Evolutionary conservation across 108 stramenopile species (phyloP), one percentile per base, ranked within the genome.

Genomic region (Mayamaea pseudoterrestris): DNA sequence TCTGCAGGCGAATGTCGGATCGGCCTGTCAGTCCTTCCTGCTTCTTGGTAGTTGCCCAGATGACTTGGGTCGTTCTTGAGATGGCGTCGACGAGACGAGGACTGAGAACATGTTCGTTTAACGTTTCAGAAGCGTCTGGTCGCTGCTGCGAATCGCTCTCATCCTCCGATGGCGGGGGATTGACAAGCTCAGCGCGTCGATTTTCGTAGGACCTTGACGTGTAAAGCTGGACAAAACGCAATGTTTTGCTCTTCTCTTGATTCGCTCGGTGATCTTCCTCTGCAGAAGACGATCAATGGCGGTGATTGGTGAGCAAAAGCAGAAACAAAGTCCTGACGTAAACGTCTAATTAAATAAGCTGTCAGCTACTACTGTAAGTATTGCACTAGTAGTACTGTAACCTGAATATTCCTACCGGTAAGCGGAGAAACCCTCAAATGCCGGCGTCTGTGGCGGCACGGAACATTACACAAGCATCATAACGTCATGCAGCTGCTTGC

Each of bases 1-100:
- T 95, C 39, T 93, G 92, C n/a, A 97, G 71, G 34, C 78, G 77
- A 44, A 97, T 73, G 52, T 94, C 93, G 24, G 93, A 92, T 9
- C 93, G 68, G 27, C 95, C 93, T 22, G 86, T 66, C 4, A 97
- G 70, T 14, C 94, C 94, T 47, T 83, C 89, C 29, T 64, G 27
- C 36, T 81, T 69, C 43, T 73, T 68, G 29, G 87, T 91, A 60
- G 89, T 93, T 1, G 96, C 93, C 96, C 96, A 97, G 5, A 97
- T 91, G 3, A 95, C 84, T 53, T 94, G 90, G 11, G 91, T 78
- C 20, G 89, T 90, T 34, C 71, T 76, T 12, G 89, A 74, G 28
- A 97, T 93, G 5, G 92, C 92, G 40, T 93, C 85, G 44, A 94
- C 93, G 27, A 97, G 68, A 14, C 71, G 73, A 28, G 94, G 94